phyloP scores from a whole-genome alignment of 1,284 basidiomycete species.

The Somion occarium region DNA sequence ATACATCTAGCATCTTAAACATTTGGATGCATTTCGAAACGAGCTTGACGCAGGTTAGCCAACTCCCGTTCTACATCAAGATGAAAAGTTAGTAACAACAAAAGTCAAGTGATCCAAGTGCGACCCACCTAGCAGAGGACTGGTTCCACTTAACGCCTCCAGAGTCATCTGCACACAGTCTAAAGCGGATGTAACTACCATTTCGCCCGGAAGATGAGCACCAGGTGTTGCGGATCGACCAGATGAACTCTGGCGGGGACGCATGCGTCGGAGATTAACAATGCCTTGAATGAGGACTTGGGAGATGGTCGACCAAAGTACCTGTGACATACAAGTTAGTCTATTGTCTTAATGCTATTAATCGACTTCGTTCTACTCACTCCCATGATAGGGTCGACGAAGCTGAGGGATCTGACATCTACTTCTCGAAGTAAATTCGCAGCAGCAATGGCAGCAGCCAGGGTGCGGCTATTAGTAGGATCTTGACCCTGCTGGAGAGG shows the following conservation, averaged over 20 bases:
- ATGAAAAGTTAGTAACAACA: neutral
- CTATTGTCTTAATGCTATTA: neutral
- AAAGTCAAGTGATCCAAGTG: neutral
- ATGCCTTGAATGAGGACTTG: constrained; percentile 15
- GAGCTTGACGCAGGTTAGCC: neutral
- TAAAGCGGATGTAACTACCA: constrained; percentile 12
- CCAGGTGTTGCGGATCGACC: constrained; percentile 1
- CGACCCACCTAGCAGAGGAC: constrained; percentile 11
- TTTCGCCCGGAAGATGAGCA: constrained; percentile 10
- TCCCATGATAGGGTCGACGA: constrained; percentile 27
- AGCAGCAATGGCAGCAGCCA: constrained; percentile 24
- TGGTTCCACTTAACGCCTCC: constrained; percentile 10
- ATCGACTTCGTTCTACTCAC: constrained; percentile 21
- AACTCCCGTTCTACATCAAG: neutral
- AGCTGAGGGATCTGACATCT: constrained; percentile 14
- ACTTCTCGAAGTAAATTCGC: constrained; percentile 19
- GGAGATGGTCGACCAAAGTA: constrained; percentile 17
- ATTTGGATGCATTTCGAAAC: neutral
- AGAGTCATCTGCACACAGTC: constrained; percentile 16
- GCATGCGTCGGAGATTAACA: constrained; percentile 4
- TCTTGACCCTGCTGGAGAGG: constrained; percentile 23
- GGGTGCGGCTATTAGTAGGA: constrained; percentile 18
- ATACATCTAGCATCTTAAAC: no score
- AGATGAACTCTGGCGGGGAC: neutral
- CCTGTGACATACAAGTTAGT: constrained; percentile 10